Evolutionary conservation across 2,329 filamentous ascomycete genomes (phyloP).

Genomic region (Verticillium nonalfalfae): DNA sequence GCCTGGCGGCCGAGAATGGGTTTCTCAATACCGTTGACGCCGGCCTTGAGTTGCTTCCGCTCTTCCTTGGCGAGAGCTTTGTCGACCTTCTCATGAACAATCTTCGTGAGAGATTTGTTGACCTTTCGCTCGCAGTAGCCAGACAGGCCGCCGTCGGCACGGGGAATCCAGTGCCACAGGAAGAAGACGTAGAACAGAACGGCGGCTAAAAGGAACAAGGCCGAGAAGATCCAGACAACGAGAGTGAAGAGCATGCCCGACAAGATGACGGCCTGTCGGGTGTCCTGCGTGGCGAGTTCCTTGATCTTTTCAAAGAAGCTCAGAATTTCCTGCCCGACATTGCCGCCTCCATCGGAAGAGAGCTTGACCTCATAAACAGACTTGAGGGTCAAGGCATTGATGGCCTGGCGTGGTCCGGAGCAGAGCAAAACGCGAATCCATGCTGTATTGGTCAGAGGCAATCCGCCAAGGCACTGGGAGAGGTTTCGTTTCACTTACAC

Average conservation of each 20-base stretch:
- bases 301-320: constrained; percentile 82
- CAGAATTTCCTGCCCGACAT: constrained; percentile 37
- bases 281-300: constrained; percentile 64
- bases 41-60: constrained; percentile 44
- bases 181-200: constrained; percentile 79
- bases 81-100: constrained; percentile 82
- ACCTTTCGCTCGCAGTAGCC: constrained; percentile 90
- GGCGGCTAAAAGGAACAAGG: constrained; percentile 68
- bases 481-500: constrained; percentile 33
- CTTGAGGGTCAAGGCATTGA: constrained; percentile 85
- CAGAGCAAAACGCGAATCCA: constrained; percentile 87
- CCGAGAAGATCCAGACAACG: constrained; percentile 79
- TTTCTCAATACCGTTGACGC: constrained; percentile 45
- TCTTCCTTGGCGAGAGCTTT: constrained; percentile 80
- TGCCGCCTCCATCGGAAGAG: constrained; percentile 45
- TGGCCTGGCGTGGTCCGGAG: constrained; percentile 83
- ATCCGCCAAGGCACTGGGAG: no score
- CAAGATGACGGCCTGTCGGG: constrained; percentile 74
- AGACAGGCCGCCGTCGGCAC: constrained; percentile 69
- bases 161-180: constrained; percentile 86
- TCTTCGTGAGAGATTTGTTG: constrained; percentile 74
- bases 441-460: constrained; percentile 37
- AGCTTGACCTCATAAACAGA: constrained; percentile 75
- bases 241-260: constrained; percentile 90
- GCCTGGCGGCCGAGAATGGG: constrained; percentile 47